Evolutionary conservation across 179 eudicot species (phyloP), one percentile per base, ranked within the genome.

Genomic region (Silene coronaria): DNA sequence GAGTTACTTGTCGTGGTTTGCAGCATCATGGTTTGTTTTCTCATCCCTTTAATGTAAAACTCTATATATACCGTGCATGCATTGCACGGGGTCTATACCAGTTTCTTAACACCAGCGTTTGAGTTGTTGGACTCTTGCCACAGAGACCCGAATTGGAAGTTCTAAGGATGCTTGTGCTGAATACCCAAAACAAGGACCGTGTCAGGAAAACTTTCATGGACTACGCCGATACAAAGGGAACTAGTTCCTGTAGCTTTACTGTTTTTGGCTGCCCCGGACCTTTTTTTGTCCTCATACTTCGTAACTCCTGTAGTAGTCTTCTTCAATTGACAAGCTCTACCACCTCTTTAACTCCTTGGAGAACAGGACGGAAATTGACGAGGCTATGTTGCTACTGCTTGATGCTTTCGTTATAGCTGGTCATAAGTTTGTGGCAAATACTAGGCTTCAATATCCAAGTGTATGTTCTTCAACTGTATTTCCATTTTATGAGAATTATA

Each of bases 211-310:
- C 70, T 9, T 65, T 65, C 12, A 13, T 65, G 1, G 22, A 65
- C 19, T 27, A 16, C 32, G 70, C 46, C 3, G 10, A 17, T 5
- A 7, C n/a, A 30, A 4, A 23, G 70, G 22, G 11, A 65, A 28
- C 11, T 30, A 0, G 23, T 28, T 13, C 42, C 17, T 4, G 27
- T 27, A 23, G 67, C 32, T 62, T 28, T 22, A 8, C 67, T 62
- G 34, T 27, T 62, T 27, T 10, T 65, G 70, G 70, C 23, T 30
- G 70, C 70, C 4, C 70, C 70, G 14, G 70, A 65, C 10, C 17
- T 30, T 17, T 65, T 65, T 17, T 3, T 26, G 11, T 17, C 70
- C 45, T 24, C 67, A n/a, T 0, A 58, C 63, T 14, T 13, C 1
- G 5, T 24, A 62, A 28, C 6, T 23, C 21, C 19, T n/a, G 1